Evolutionary conservation across 1,139 yeast genomes (phyloP).

Genomic region (Yamadazyma buinensis): DNA sequence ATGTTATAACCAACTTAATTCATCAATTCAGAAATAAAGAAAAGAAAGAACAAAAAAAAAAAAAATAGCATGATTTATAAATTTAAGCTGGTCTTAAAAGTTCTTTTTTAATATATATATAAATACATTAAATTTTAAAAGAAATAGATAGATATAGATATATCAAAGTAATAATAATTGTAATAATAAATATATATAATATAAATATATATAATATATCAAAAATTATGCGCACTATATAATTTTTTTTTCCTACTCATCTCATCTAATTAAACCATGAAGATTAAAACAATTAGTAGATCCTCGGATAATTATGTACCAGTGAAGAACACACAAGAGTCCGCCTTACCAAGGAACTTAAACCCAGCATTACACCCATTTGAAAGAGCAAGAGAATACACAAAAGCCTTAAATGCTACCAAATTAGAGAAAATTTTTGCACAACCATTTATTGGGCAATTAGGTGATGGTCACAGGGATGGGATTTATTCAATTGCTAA

Average conservation of each 20-base stretch:
- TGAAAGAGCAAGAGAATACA: constrained; percentile 94
- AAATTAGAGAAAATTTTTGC: constrained; percentile 97
- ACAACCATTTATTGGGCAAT: constrained; percentile 91
- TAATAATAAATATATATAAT: too few species aligned
- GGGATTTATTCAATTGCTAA: constrained; percentile 91
- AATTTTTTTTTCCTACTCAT: too few species aligned
- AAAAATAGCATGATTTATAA: too few species aligned
- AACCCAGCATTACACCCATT: constrained; percentile 96
- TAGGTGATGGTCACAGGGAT: constrained; percentile 93
- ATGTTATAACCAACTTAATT: constrained; percentile 11
- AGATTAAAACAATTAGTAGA: constrained; percentile 68
- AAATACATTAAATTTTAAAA: too few species aligned
- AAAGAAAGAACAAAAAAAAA: too few species aligned
- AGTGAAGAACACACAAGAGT: constrained; percentile 83
- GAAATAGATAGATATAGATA: too few species aligned
- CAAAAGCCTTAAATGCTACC: constrained; percentile 91
- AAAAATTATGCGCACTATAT: too few species aligned
- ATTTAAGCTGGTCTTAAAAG: constrained; percentile 15
- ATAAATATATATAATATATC: too few species aligned
- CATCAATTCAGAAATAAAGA: too few species aligned
- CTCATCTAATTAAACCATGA: constrained; percentile 11
- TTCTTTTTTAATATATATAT: background rate
- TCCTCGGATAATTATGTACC: constrained; percentile 92
- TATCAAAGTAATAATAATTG: too few species aligned
- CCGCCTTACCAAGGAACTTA: constrained; percentile 82